Percentiles rank a stretch among this genome's conserved stretches.
phyloP scores from a whole-genome alignment of 192 early-diverging fungal species.

The Coemansia sp. region DNA sequence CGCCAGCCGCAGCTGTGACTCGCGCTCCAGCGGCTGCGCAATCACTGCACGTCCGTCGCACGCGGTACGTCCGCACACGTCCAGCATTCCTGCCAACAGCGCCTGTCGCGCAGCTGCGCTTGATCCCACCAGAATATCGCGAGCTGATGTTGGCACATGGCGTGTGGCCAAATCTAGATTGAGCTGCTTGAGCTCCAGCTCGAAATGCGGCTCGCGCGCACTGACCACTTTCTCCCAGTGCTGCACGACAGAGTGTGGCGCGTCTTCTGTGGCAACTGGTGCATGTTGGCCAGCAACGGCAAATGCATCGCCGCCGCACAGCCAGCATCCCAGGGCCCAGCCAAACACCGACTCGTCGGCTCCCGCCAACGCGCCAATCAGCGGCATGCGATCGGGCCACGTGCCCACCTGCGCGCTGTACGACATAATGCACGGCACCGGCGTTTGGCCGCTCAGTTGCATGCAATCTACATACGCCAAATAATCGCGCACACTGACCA shows the following conservation, averaged over 20 bases:
- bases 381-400: constrained; percentile 14
- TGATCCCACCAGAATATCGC: constrained; percentile 31
- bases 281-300: neutral
- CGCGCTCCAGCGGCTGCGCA: constrained; percentile 24
- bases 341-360: constrained; percentile 9
- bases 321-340: constrained; percentile 52
- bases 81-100: constrained; percentile 42
- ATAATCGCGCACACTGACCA: constrained; percentile 41
- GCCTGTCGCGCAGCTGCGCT: constrained; percentile 16
- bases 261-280: neutral
- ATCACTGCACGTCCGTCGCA: constrained; percentile 23
- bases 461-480: constrained; percentile 25
- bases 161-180: constrained; percentile 3
- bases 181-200: constrained; percentile 5
- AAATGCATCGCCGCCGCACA: constrained; percentile 31
- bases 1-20: constrained; percentile 33
- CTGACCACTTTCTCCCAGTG: constrained; percentile 26
- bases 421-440: constrained; percentile 45
- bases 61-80: constrained; percentile 29
- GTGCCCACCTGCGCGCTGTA: constrained; percentile 20
- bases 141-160: constrained; percentile 11
- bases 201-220: constrained; percentile 6
- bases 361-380: neutral
- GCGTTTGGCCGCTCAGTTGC: constrained; percentile 24
- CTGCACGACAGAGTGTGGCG: constrained; percentile 21